Evolutionary conservation across 805 yeast genomes (phyloP).

Genomic region (Zygosaccharomyces kombuchaensis): DNA sequence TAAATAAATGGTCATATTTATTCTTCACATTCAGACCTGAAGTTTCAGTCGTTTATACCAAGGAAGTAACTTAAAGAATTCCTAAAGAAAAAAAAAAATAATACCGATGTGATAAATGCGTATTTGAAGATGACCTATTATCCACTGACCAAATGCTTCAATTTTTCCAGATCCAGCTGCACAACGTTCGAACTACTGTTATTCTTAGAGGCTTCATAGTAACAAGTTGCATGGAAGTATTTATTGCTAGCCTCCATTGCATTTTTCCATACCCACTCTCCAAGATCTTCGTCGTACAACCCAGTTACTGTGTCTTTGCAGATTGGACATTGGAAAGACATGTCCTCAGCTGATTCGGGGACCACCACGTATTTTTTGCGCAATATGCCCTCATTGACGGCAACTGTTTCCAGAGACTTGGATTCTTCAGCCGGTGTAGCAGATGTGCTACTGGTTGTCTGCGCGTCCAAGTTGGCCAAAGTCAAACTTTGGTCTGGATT

Average conservation of each 20-base stretch:
- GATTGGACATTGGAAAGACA: slow-evolving; percentile 57
- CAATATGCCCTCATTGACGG: slow-evolving; percentile 33
- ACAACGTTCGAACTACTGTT: slow-evolving; percentile 16
- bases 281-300: slow-evolving; percentile 66
- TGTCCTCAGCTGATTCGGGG: slow-evolving; percentile 59
- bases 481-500: slow-evolving; percentile 15
- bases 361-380: slow-evolving; percentile 53
- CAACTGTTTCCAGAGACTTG: slow-evolving; percentile 4
- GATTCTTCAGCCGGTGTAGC: slow-evolving; percentile 2
- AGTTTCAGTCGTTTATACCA: not conserved
- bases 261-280: slow-evolving; percentile 80
- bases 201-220: slow-evolving; percentile 48
- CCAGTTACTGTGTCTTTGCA: slow-evolving; percentile 64
- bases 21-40: not conserved
- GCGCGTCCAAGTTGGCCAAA: slow-evolving; percentile 18
- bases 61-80: not conserved
- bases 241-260: slow-evolving; percentile 49
- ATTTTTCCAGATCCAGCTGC: slow-evolving; percentile 20
- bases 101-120: not conserved
- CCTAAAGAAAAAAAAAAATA: not conserved
- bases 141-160: slow-evolving; percentile 21
- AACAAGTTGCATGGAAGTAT: slow-evolving; percentile 65
- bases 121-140: not conserved
- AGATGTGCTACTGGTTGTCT: slow-evolving; percentile 3
- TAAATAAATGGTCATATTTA: too few relatives aligned